A percentile compares a stretch with the other conserved stretches of the same genome.
Evolutionary conservation across 1,139 yeast species (phyloP).

Genomic region (Pichia inconspicua): DNA sequence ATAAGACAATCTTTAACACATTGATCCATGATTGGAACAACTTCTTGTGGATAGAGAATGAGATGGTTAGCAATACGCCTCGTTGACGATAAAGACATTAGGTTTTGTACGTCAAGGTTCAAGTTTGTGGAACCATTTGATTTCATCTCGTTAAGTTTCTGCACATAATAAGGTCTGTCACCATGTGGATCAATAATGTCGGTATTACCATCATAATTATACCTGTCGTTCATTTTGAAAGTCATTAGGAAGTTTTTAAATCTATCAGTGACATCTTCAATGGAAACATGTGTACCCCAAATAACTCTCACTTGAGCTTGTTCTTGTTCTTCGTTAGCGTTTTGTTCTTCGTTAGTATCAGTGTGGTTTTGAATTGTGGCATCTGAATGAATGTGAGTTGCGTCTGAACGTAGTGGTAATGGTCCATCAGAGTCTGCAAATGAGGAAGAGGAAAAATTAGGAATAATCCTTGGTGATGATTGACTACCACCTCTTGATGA

Average conservation of each 20-base stretch:
- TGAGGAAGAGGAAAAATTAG: background rate
- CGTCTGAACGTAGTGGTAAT: constrained; percentile 30
- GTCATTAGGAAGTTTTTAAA: constrained; percentile 80
- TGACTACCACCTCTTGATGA: constrained; percentile 11
- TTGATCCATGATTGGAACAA: constrained; percentile 96
- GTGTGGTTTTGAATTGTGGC: background rate
- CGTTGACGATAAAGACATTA: constrained; percentile 69
- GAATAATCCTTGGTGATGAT: constrained; percentile 2
- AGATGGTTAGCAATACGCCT: constrained; percentile 76
- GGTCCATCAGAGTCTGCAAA: constrained; percentile 6
- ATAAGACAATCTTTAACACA: constrained; percentile 87
- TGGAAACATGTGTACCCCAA: constrained; percentile 98
- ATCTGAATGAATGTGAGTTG: constrained; percentile 3
- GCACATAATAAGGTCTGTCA: constrained; percentile 58
- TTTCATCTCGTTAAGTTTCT: constrained; percentile 66
- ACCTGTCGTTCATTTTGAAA: constrained; percentile 73
- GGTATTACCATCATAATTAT: constrained; percentile 40
- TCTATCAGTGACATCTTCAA: constrained; percentile 72
- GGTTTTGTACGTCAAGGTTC: constrained; percentile 75
- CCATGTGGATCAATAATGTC: constrained; percentile 44
- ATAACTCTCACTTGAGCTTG: constrained; percentile 76
- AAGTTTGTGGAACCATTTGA: constrained; percentile 73
- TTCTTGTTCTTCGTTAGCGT: constrained; percentile 2
- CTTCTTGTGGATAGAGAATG: constrained; percentile 91
- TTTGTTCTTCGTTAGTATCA: background rate